These are phyloP conservation scores for Hypoxylon fuscum DNA, from an alignment of 495 filamentous ascomycete species.

Conservation along the genomic window DNA sequence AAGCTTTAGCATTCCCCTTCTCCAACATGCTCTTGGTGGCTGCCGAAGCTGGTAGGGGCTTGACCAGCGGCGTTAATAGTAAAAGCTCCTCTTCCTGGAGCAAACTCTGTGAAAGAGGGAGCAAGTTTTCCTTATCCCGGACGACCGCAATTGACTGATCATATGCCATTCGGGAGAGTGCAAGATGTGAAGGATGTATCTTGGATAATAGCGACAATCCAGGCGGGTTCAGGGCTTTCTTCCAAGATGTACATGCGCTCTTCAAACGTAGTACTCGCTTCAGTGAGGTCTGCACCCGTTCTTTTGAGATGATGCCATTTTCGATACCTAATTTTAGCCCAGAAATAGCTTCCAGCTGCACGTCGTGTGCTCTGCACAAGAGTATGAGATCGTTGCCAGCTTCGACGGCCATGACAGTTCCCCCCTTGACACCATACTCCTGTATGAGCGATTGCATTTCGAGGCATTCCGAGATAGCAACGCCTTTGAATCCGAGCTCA, in stretches of 20 bases:
- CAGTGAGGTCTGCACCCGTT: constrained; percentile 78
- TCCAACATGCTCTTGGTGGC: constrained; percentile 64
- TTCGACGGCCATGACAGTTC: constrained; percentile 93
- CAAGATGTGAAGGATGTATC: constrained; percentile 80
- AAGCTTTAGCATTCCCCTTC: constrained; percentile 54
- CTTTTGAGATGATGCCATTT: constrained; percentile 80
- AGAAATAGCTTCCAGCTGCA: constrained; percentile 86
- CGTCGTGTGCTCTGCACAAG: constrained; percentile 82
- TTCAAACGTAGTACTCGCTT: constrained; percentile 79
- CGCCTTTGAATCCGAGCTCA: constrained; percentile 85
- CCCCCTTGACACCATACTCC: constrained; percentile 91
- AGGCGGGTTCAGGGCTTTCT: constrained; percentile 80
- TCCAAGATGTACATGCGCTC: constrained; percentile 79
- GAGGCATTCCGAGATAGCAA: constrained; percentile 93
- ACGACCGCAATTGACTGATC: constrained; percentile 87
- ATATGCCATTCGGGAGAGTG: constrained; percentile 82
- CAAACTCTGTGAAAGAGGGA: constrained; percentile 80
- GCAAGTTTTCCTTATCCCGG: constrained; percentile 78
- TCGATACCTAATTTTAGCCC: constrained; percentile 86
- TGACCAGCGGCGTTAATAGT: constrained; percentile 83
- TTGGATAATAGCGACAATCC: constrained; percentile 76
- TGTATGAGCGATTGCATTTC: constrained; percentile 93
- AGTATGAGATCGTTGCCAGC: constrained; percentile 89
- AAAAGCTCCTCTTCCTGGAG: constrained; percentile 85
- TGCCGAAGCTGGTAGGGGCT: constrained; percentile 84